Evolutionary conservation across 2,329 filamentous ascomycete genomes (phyloP).

Genomic region (Claviceps sp.): DNA sequence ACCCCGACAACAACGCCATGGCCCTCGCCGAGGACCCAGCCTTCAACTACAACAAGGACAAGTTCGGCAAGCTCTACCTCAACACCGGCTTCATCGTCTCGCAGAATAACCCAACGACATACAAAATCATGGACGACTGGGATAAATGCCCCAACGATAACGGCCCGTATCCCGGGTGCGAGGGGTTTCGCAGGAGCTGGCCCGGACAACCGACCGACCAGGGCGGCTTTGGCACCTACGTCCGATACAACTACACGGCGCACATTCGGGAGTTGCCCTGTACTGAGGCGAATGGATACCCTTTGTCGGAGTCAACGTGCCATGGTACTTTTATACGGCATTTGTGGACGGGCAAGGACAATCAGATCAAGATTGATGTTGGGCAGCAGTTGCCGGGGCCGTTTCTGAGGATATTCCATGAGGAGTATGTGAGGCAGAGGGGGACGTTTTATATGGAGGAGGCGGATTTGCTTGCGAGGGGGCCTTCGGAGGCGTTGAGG

Average conservation of each 20-base stretch:
- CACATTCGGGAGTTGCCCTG: conserved; percentile 28
- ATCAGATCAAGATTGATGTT: conserved; percentile 25
- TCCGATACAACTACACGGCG: conserved; percentile 28
- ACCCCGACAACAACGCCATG: conserved; percentile 25
- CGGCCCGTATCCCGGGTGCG: conserved; percentile 24
- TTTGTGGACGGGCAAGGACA: conserved; percentile 28
- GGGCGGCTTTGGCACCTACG: conserved; percentile 29
- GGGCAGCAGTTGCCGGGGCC: conserved; percentile 24
- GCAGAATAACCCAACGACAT: conserved; percentile 34
- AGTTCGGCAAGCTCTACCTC: conserved; percentile 26
- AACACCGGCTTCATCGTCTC: conserved; percentile 42
- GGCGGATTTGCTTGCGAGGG: conserved; percentile 18
- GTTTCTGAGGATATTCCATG: conserved; percentile 22
- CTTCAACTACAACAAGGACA: conserved; percentile 24
- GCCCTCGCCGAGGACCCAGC: conserved; percentile 28
- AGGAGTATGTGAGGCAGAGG: conserved; percentile 21
- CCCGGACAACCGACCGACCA: conserved; percentile 28
- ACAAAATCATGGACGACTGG: conserved; percentile 36
- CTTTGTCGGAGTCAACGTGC: conserved; percentile 24
- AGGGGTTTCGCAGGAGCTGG: conserved; percentile 21
- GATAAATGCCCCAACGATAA: conserved; percentile 26
- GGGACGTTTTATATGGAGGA: conserved; percentile 22
- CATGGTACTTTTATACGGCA: conserved; percentile 28
- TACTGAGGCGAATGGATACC: conserved; percentile 30
- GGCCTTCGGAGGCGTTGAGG: conserved; percentile 5